A percentile compares a stretch with the other conserved stretches of the same genome.
Conservation (phyloP, 352 stramenopile species). For the Peronospora farinosa region DNA sequence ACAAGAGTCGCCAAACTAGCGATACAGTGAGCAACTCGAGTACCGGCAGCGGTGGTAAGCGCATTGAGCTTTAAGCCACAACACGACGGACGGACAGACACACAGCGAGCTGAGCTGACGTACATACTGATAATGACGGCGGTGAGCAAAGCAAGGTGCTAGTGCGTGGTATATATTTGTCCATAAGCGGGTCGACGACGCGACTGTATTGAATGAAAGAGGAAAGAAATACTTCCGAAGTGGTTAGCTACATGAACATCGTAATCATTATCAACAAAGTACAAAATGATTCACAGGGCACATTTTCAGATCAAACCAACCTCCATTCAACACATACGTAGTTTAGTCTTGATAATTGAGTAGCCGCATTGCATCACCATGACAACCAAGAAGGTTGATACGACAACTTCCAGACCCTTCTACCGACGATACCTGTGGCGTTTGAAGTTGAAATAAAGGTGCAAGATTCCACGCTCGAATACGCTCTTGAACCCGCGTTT, state of each 20-base stretch:
- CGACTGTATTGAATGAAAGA: slow-evolving; percentile 17
- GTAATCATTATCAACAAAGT: slow-evolving; percentile 17
- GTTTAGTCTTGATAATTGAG: neutral
- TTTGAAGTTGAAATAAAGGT: slow-evolving; percentile 99
- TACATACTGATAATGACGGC: slow-evolving; percentile 15
- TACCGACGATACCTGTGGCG: slow-evolving; percentile 95
- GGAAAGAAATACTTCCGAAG: slow-evolving; percentile 16
- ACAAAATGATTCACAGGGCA: slow-evolving; percentile 15
- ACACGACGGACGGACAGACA: slow-evolving; percentile 16
- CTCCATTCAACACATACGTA: neutral
- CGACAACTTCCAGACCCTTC: neutral
- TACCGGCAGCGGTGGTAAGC: slow-evolving; percentile 57
- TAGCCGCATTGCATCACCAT: neutral
- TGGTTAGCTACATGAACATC: slow-evolving; percentile 29
- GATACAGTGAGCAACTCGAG: slow-evolving; percentile 53
- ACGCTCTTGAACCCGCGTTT: slow-evolving; percentile 97
- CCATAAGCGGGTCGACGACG: slow-evolving; percentile 10
- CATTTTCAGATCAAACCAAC: neutral
- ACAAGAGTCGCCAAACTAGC: slow-evolving; percentile 33
- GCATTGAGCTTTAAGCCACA: slow-evolving; percentile 56
- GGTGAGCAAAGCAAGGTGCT: slow-evolving; percentile 24
- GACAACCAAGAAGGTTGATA: neutral
- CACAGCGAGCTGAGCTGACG: slow-evolving; percentile 18
- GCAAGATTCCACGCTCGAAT: slow-evolving; percentile 97
- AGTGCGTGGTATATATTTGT: slow-evolving; percentile 27